These are phyloP conservation scores for Didymella sp. DNA, from an alignment of 2,329 filamentous ascomycete genomes.

Conservation along the genomic window DNA sequence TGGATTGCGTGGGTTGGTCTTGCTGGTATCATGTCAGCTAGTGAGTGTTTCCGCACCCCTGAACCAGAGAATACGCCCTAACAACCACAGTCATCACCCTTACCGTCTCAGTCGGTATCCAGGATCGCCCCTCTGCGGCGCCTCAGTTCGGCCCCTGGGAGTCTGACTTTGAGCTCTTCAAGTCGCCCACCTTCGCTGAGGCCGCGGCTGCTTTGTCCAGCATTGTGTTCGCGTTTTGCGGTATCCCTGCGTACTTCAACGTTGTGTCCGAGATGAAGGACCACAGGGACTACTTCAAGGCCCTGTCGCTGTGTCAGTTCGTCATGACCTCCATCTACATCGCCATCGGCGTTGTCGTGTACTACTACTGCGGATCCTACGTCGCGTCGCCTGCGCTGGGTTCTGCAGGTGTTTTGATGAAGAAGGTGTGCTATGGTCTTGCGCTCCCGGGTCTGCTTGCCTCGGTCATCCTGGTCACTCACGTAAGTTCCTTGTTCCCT, in stretches of 20 bases:
- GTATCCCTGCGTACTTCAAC: constrained; percentile 66
- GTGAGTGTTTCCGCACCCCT: not conserved
- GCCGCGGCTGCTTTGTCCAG: constrained; percentile 64
- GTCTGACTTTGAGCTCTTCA: constrained; percentile 60
- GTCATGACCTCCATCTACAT: constrained; percentile 65
- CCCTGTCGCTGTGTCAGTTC: constrained; percentile 65
- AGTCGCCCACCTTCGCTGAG: constrained; percentile 63
- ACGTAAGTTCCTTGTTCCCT: constrained; percentile 13
- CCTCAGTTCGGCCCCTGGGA: constrained; percentile 24
- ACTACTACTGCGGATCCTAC: constrained; percentile 67
- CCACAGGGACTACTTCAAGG: constrained; percentile 66
- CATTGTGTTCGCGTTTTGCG: constrained; percentile 62
- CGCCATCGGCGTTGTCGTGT: constrained; percentile 65
- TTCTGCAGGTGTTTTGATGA: constrained; percentile 64
- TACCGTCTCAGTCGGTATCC: constrained; percentile 24
- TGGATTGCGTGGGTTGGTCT: constrained; percentile 50
- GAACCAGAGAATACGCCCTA: not conserved
- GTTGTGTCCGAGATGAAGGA: constrained; percentile 70
- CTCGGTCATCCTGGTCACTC: constrained; percentile 15
- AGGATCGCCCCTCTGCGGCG: constrained; percentile 28
- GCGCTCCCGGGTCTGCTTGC: constrained; percentile 36
- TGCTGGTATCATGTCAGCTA: constrained; percentile 19
- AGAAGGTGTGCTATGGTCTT: constrained; percentile 68
- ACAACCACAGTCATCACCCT: constrained; percentile 20
- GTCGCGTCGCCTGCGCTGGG: constrained; percentile 68